Base-by-base conservation (phyloP, 2,329 filamentous ascomycete species). In the Colletotrichum simmondsii region DNA sequence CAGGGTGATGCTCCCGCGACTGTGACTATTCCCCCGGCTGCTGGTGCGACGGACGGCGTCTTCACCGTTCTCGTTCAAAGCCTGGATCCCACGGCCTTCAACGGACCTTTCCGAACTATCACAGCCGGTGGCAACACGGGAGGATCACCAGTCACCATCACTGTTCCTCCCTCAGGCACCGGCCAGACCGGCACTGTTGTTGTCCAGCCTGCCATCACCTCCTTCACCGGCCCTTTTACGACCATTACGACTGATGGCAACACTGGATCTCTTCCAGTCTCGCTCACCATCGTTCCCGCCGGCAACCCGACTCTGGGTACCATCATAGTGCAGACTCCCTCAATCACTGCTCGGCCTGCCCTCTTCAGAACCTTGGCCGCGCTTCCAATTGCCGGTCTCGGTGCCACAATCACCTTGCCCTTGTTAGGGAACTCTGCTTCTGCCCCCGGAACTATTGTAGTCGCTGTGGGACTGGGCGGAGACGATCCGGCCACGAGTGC, bases 221-320 rank as follows among this genome's bases (percentile, higher is more conserved):
- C 53, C 4, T 73, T 73, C 37, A 71, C 61, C 5, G 71, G 71
- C 14, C 71, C 71, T 3, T 73, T 53, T 42, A 71, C 63, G 10
- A 73, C 71, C 24, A 65, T 73, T 22, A 72, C 70, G 3, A 66
- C 62, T 8, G 68, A 63, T 28, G 49, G 58, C 1, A 59, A 71
- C 28, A 66, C 61, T 11, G 71, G 71, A n/a, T 60, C 71, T 16
- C 14, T 67, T 4, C 68, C 71, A 1, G 61, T 71, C 14, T 60
- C 71, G 3, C 19, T 73, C 5, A 72, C 68, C 1, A 35, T 73
- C 2, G 12, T 71, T 26, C 62, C 71, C 5, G 64, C 62, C 19
- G 42, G 53, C 1, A 72, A 35, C 63, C 61, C 71, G 6, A 61
- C 71, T 3, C 6, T 66, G 49, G 71, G 68, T 2, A 73, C 71